Conservation (phyloP, 2,329 filamentous ascomycete genomes). For the Hortaea sp. region DNA sequence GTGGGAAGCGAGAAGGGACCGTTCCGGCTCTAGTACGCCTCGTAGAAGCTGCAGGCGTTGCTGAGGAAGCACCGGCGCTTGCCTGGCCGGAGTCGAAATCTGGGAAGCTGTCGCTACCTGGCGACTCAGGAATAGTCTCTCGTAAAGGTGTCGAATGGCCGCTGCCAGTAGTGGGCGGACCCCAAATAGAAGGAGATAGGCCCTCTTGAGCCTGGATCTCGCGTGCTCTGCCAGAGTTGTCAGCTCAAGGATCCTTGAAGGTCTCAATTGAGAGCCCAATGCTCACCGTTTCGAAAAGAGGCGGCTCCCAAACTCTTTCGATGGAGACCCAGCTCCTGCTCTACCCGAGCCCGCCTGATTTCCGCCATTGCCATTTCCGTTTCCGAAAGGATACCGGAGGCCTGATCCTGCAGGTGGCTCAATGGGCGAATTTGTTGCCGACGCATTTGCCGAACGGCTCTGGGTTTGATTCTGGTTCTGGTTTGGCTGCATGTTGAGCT, state of each 20-base stretch:
- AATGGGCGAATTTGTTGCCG: slow-evolving; percentile 68
- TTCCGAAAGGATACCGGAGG: slow-evolving; percentile 63
- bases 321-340: slow-evolving; percentile 90
- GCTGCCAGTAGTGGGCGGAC: slow-evolving; percentile 88
- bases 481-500: slow-evolving; percentile 45
- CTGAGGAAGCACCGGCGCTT: slow-evolving; percentile 14
- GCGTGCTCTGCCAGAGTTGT: slow-evolving; percentile 56
- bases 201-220: slow-evolving; percentile 98
- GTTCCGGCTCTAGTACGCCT: slow-evolving; percentile 86
- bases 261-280: too few relatives aligned
- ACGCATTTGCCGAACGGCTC: slow-evolving; percentile 68
- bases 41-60: slow-evolving; percentile 15
- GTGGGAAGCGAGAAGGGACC: slow-evolving; percentile 87
- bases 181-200: slow-evolving; percentile 66
- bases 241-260: slow-evolving; percentile 1
- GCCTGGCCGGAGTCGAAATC: slow-evolving; percentile 54
- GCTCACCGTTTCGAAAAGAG: slow-evolving; percentile 86
- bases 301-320: slow-evolving; percentile 75
- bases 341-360: slow-evolving; percentile 48
- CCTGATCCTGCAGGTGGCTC: slow-evolving; percentile 56
- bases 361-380: slow-evolving; percentile 45
- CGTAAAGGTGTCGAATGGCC: slow-evolving; percentile 92
- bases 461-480: slow-evolving; percentile 48
- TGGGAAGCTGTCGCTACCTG: slow-evolving; percentile 82
- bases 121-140: slow-evolving; percentile 95